Evolutionary conservation across 345 rosid species (phyloP).

Genomic region (Aquilaria yunnanensis): DNA sequence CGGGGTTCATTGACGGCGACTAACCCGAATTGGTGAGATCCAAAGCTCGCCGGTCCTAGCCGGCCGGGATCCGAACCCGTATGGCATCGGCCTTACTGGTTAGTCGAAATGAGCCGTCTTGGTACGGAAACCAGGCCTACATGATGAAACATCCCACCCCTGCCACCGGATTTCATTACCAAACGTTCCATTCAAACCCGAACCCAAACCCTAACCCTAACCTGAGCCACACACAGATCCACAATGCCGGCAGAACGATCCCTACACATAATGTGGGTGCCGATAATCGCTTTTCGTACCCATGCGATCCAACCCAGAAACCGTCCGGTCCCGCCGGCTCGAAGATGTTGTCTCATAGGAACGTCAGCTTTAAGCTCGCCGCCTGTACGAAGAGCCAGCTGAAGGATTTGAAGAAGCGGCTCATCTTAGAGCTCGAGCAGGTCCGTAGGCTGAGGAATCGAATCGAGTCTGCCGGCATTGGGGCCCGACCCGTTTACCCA

Average conservation of each 20-base stretch:
- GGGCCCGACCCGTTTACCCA: conserved; percentile 15
- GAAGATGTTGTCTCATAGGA: conserved; percentile 7
- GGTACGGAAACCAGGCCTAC: conserved; percentile 32
- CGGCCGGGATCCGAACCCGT: background rate
- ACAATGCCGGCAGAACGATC: conserved; percentile 7
- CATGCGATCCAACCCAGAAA: conserved; percentile 10
- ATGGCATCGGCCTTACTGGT: conserved; percentile 37
- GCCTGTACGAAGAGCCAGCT: conserved; percentile 25
- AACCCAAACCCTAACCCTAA: conserved; percentile 16
- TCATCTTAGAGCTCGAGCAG: conserved; percentile 33
- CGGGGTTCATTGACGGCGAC: conserved; percentile 7
- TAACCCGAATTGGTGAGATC: conserved; percentile 3
- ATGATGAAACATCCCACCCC: conserved; percentile 26
- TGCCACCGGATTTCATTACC: background rate
- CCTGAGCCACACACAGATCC: conserved; percentile 5
- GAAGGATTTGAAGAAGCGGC: conserved; percentile 31
- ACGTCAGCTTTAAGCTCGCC: conserved; percentile 22
- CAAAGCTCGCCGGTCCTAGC: background rate
- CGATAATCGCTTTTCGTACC: conserved; percentile 4
- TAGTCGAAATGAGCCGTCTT: conserved; percentile 31
- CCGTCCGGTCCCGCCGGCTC: background rate
- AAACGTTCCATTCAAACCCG: conserved; percentile 9
- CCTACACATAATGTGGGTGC: conserved; percentile 13
- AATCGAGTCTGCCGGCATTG: conserved; percentile 14
- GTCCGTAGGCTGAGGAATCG: conserved; percentile 27